Evolutionary conservation across 2,329 filamentous ascomycete species (phyloP).

Genomic region (Hypomyces rosellus): DNA sequence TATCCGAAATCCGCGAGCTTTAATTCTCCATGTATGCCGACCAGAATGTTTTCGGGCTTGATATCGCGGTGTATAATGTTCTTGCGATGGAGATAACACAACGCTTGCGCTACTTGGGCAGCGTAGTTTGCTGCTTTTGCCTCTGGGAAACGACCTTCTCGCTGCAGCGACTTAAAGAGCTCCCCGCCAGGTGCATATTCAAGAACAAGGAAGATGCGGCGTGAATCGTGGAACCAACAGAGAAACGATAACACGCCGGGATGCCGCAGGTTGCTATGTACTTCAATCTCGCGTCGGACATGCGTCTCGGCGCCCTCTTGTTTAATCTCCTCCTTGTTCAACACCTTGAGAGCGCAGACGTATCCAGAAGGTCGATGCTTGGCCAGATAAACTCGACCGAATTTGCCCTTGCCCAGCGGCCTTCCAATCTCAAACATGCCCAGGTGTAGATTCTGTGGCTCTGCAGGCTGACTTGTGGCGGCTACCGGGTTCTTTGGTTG

Average conservation of each 20-base stretch:
- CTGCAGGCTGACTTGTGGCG: no score
- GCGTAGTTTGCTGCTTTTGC: conserved; percentile 82
- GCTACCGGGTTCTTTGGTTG: no score
- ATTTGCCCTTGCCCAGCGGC: conserved; percentile 81
- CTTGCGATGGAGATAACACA: no score
- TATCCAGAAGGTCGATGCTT: conserved; percentile 49
- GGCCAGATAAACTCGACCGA: conserved; percentile 78
- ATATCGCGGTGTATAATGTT: no score
- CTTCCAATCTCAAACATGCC: conserved; percentile 54
- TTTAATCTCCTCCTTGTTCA: conserved; percentile 76
- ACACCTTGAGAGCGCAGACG: conserved; percentile 14
- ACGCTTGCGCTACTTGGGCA: conserved; percentile 77
- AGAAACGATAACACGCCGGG: conserved; percentile 78
- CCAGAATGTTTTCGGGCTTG: no score
- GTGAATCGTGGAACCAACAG: conserved; percentile 60
- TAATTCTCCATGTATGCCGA: no score
- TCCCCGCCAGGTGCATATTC: conserved; percentile 26
- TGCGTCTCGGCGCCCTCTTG: conserved; percentile 75
- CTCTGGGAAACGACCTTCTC: conserved; percentile 73
- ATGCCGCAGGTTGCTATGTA: conserved; percentile 78
- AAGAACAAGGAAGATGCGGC: no score
- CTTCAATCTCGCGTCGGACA: conserved; percentile 80
- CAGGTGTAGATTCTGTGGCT: not conserved
- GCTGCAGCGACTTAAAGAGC: conserved; percentile 77
- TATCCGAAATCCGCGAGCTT: no score